These are phyloP conservation scores for Eutrema heterophyllum DNA, from an alignment of 345 rosid genomes.

Conservation along the genomic window DNA sequence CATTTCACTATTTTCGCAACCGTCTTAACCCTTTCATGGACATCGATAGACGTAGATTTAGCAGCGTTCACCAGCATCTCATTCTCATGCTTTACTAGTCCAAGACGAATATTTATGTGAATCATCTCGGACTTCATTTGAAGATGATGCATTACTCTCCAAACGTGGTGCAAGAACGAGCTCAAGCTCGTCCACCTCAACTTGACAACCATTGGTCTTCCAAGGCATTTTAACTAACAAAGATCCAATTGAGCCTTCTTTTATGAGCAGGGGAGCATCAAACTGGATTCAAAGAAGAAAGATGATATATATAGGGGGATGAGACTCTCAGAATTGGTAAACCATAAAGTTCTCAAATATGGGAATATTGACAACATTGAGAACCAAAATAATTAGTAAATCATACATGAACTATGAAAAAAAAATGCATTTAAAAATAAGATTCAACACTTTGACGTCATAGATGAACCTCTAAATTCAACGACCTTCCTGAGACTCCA, in stretches of 20 bases:
- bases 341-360: neutral
- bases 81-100: constrained; percentile 36
- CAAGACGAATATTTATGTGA: constrained; percentile 19
- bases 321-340: neutral
- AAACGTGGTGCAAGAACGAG: constrained; percentile 59
- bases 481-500: neutral
- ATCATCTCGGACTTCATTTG: constrained; percentile 33
- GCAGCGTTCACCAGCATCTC: constrained; percentile 32
- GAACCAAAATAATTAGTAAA: constrained; percentile 7
- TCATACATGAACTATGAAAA: neutral
- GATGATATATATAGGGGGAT: neutral
- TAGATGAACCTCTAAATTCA: neutral
- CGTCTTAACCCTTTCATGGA: constrained; percentile 95
- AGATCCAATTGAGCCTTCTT: constrained; percentile 92
- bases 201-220: constrained; percentile 73
- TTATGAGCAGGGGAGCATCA: constrained; percentile 57
- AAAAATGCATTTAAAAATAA: neutral
- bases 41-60: constrained; percentile 46
- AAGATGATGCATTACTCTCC: constrained; percentile 26
- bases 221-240: constrained; percentile 77
- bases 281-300: constrained; percentile 41
- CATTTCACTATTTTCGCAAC: constrained; percentile 94
- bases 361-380: neutral
- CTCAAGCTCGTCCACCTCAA: constrained; percentile 91
- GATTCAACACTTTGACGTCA: neutral